Evolutionary conservation across 1,139 yeast species (phyloP).

Genomic region (Candida tropicalis): DNA sequence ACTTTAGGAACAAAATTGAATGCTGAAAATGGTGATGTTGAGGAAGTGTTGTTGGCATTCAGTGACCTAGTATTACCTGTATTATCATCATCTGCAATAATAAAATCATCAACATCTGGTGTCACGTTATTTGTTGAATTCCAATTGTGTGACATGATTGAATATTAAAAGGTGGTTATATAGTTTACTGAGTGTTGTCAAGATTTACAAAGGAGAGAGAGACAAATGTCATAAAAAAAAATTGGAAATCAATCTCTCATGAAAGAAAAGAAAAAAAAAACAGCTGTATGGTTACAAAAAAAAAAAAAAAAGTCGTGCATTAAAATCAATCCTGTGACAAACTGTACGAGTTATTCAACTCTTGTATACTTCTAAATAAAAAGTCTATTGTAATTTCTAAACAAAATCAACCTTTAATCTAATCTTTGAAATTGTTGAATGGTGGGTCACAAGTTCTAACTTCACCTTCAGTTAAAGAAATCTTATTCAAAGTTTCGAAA

Average conservation of each 20-base stretch:
- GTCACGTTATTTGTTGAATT: slow-evolving; percentile 17
- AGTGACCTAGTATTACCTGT: slow-evolving; percentile 7
- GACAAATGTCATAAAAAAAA: no score
- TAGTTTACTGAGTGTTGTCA: not conserved
- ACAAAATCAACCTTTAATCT: not conserved
- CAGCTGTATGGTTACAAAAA: no score
- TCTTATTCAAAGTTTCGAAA: slow-evolving; percentile 33
- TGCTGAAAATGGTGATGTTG: slow-evolving; percentile 11
- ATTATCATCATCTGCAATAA: slow-evolving; percentile 29
- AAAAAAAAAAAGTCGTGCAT: not conserved
- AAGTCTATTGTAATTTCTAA: not conserved
- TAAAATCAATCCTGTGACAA: no score
- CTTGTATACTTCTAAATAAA: not conserved
- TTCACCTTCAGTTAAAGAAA: slow-evolving; percentile 33
- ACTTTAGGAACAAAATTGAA: slow-evolving; percentile 36
- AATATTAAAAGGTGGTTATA: not conserved
- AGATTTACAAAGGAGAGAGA: not conserved
- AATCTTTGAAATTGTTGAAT: slow-evolving; percentile 27
- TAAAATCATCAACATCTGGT: slow-evolving; percentile 27
- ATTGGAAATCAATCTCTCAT: not conserved
- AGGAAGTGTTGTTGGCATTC: slow-evolving; percentile 2
- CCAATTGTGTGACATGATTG: slow-evolving; percentile 15
- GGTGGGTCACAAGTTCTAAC: slow-evolving; percentile 32
- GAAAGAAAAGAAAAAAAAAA: not conserved
- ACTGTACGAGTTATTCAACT: no score